A percentile compares a stretch with the other conserved stretches of the same genome.
Conservation (phyloP, 2,329 filamentous ascomycete species). For the Aspergillus floridensis region DNA sequence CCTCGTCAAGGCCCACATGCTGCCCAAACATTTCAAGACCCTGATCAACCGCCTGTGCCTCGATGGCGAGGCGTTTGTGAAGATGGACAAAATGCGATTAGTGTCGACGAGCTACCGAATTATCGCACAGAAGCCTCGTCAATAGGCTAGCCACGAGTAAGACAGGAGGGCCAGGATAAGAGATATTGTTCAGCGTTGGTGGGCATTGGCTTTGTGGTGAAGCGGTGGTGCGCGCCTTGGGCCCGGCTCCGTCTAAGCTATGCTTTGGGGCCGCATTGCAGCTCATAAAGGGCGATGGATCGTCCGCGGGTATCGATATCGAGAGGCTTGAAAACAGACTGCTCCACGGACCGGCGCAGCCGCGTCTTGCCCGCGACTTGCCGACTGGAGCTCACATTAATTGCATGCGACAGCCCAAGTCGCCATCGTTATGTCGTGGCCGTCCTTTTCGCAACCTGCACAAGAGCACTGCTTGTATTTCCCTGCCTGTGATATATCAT, state of each 20-base stretch:
- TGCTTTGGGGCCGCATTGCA: too few species aligned
- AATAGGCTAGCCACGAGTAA: conserved; percentile 6
- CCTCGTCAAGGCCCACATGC: conserved; percentile 47
- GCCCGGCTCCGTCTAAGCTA: too few species aligned
- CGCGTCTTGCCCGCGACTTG: background rate
- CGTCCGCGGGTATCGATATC: too few species aligned
- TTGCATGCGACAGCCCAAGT: background rate
- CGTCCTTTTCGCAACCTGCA: background rate
- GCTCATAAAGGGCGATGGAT: too few species aligned
- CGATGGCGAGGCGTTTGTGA: conserved; percentile 55
- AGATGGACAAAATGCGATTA: conserved; percentile 56
- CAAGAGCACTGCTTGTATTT: background rate
- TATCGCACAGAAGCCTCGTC: conserved; percentile 48
- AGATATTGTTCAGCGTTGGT: background rate
- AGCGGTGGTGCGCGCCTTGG: background rate
- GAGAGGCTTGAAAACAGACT: background rate
- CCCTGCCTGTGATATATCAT: background rate
- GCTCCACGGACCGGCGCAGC: background rate
- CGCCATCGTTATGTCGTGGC: background rate
- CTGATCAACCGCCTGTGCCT: conserved; percentile 54
- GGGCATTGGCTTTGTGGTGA: background rate
- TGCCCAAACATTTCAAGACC: conserved; percentile 54
- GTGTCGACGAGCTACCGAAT: conserved; percentile 54
- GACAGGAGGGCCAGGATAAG: background rate
- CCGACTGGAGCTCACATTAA: background rate